Conservation (phyloP, 352 stramenopile species). For the Blastocystis sp. region DNA sequence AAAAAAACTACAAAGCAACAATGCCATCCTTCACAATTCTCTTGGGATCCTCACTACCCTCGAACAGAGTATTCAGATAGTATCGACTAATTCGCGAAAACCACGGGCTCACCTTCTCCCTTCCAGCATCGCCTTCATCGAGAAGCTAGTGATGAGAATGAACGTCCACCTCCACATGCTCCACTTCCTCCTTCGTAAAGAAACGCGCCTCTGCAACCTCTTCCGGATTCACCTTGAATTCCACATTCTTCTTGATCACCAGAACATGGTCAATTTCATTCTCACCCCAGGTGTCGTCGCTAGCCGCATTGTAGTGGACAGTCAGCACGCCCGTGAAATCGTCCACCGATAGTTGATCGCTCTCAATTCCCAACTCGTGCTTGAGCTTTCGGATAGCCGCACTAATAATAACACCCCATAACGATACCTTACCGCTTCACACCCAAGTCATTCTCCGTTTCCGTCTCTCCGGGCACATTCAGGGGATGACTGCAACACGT, state of each 20-base stretch:
- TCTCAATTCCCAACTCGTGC: constrained; percentile 92
- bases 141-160: constrained; percentile 15
- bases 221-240: constrained; percentile 84
- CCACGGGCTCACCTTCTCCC: constrained; percentile 79
- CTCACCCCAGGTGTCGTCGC: constrained; percentile 87
- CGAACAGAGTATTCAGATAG: constrained; percentile 76
- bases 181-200: constrained; percentile 76
- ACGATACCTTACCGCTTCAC: constrained; percentile 76
- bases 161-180: constrained; percentile 39
- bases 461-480: constrained; percentile 83
- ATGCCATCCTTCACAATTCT: constrained; percentile 73
- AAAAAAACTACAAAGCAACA: not conserved
- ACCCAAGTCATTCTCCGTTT: constrained; percentile 78
- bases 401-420: constrained; percentile 72
- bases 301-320: constrained; percentile 89
- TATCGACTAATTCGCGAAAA: constrained; percentile 76
- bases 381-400: constrained; percentile 94
- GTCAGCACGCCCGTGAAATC: constrained; percentile 93
- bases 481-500: constrained; percentile 97
- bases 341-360: constrained; percentile 77
- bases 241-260: constrained; percentile 80
- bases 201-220: constrained; percentile 87
- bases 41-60: constrained; percentile 79
- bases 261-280: constrained; percentile 98
- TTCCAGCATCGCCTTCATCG: constrained; percentile 69